Conservation (phyloP, 768 basidiomycete species). For the Kwoniella botswanensis region DNA sequence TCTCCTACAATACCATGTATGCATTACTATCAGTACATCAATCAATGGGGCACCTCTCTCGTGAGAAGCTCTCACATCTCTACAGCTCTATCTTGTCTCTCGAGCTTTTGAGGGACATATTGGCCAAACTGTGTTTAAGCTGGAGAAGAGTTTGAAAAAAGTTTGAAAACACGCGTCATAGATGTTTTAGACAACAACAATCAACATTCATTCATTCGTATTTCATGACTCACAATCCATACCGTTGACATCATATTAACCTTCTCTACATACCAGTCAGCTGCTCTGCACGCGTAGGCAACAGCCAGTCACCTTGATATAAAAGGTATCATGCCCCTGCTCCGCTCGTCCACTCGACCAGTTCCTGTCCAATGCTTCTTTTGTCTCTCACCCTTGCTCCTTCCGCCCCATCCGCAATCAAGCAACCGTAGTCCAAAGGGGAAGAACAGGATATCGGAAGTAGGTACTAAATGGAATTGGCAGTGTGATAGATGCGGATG, state of each 20-base stretch:
- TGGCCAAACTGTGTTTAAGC: no score
- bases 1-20: neutral
- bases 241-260: neutral
- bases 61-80: no score
- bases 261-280: neutral
- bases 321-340: constrained; percentile 26
- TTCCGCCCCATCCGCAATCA: constrained; percentile 27
- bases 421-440: constrained; percentile 30
- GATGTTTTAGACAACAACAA: neutral
- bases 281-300: neutral
- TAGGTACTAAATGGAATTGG: constrained; percentile 52
- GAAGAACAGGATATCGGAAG: constrained; percentile 32
- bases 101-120: no score
- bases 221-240: neutral
- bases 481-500: constrained; percentile 47
- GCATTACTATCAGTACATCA: neutral
- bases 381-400: constrained; percentile 46
- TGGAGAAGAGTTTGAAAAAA: no score
- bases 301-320: neutral
- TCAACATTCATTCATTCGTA: neutral
- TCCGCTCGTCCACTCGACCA: constrained; percentile 44
- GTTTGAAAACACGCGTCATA: neutral
- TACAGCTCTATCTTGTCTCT: no score
- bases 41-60: no score
- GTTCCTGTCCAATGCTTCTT: constrained; percentile 53